Conservation (phyloP, 2,329 filamentous ascomycete species). For the Neurospora crassa region DNA sequence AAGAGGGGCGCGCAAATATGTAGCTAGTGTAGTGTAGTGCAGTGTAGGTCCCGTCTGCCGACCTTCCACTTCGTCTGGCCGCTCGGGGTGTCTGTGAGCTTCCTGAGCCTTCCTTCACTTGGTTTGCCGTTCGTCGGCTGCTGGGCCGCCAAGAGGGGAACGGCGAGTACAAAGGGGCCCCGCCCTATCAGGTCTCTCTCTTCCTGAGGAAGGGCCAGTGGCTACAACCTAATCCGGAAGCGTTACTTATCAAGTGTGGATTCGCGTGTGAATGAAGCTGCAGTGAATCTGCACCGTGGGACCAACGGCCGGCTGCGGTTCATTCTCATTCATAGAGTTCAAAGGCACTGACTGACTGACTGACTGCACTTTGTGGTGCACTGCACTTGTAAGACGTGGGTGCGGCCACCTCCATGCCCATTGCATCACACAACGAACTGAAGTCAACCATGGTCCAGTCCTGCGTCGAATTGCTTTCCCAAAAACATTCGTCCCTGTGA, state of each 20-base stretch:
- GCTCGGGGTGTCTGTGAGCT: not conserved
- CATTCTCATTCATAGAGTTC: not conserved
- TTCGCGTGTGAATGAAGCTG: too few species aligned
- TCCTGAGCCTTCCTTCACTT: not conserved
- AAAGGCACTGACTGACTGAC: not conserved
- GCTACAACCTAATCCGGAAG: not conserved
- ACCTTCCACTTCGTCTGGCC: not conserved
- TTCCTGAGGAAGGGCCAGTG: not conserved
- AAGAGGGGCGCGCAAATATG: not conserved
- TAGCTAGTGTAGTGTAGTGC: too few species aligned
- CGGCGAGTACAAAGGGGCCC: not conserved
- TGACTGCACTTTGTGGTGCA: too few species aligned
- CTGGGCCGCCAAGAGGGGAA: not conserved
- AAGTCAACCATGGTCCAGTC: not conserved
- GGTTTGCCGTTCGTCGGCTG: not conserved
- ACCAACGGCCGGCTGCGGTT: not conserved
- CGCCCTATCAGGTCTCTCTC: not conserved
- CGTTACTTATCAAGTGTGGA: too few species aligned
- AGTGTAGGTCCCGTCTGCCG: not conserved
- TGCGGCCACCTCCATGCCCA: not conserved
- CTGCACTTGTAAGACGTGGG: not conserved
- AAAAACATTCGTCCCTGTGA: not conserved
- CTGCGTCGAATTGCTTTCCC: not conserved
- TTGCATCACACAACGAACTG: not conserved
- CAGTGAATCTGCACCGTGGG: not conserved